Base-by-base conservation (phyloP, 2,329 filamentous ascomycete genomes). In the Penicillium sp. region DNA sequence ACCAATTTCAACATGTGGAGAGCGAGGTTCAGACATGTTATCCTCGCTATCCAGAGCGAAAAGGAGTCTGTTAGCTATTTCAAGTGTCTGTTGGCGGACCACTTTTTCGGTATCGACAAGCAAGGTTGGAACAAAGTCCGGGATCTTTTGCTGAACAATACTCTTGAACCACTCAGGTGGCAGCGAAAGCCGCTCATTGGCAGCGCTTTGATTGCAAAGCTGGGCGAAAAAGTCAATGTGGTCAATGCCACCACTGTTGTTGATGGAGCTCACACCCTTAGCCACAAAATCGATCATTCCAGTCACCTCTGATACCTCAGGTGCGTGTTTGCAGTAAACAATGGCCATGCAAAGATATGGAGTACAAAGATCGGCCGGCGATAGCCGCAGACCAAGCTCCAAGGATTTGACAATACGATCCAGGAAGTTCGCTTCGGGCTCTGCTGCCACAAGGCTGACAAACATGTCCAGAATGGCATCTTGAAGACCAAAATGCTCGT, bases 331-430 rank as follows among this genome's bases (percentile, higher is more conserved):
- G 58, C 86, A 82, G 64, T 87, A 89, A 0, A 78, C 69, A 31
- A 80, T 67, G 3, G 84, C 82, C 16, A 80, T 82, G n/a, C 82
- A 80, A 19, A 90, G 75, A 64, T 82, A 89, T 1, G 85, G 82
- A 16, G 79, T 76, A 31, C 77, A 75, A 19, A 81, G 74, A 9
- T 77, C 69, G 3, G 77, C 75, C 3, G 81, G 74, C 16, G 81
- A 79, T 13, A 82, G 79, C 19, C 79, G 80, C 47, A 89, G 82
- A 24, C 81, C 82, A 41, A 73, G 73, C 58, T 81, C 76, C 41
- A 90, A 69, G 0, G 84, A 83, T 44, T 75, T 71, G 39, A 80
- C 79, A 1, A 91, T 76, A 45, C 78, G 75, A 0, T 70, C 63
- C 35, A 73, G 61, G 26, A 74, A 48, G 44, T 86, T 84, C 70